Base-by-base conservation (phyloP, 116 monocot species). In the Posidonia oceanica region DNA sequence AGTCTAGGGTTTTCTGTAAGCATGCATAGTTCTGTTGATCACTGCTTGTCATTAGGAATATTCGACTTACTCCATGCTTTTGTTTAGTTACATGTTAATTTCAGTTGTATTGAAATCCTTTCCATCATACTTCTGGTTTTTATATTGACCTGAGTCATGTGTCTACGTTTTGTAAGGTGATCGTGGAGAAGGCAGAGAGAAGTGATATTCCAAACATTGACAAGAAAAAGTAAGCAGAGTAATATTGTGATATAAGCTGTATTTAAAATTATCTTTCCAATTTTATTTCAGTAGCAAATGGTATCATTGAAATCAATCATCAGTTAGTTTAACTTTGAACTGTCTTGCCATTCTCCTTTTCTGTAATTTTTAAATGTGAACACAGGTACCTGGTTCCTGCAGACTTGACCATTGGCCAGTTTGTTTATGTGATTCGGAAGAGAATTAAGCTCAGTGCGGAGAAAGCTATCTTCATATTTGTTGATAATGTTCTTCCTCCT, bases 391-490 rank as follows among this genome's bases (percentile, higher is more conserved):
- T 85, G 11, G 81, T 85, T 22, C 85, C 85, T 52, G 85, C 85
- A 52, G 85, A 85, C 61, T 40, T 78, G 54, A 85, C 85, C 0
- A 82, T 82, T 48, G 82, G 79, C 6, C 82, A 85, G 69, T 85
- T 85, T 75, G 79, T 85, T 3, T 82, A 85, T 71, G 79, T 85
- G 14, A 82, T 85, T 21, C 72, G 85, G 14, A 85, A 82, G 72
- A 75, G 82, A 66, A 85, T 85, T 39, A 85, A 85, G 48, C 78
- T 85, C 0, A 81, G 81, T 69, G 75, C 84, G 22, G 84, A 81
- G 69, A 85, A 81, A 23, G 85, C 85, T 12, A 85, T 85, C 62
- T 85, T 85, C 68, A 76, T 85, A 18, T 85, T 85, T 60, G 79
- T 85, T 7, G 82, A 85, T 69, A 80, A 82, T 71, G 82, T 78